Base-by-base conservation (phyloP, 306 rosid species). In the Acacia acuminata region DNA sequence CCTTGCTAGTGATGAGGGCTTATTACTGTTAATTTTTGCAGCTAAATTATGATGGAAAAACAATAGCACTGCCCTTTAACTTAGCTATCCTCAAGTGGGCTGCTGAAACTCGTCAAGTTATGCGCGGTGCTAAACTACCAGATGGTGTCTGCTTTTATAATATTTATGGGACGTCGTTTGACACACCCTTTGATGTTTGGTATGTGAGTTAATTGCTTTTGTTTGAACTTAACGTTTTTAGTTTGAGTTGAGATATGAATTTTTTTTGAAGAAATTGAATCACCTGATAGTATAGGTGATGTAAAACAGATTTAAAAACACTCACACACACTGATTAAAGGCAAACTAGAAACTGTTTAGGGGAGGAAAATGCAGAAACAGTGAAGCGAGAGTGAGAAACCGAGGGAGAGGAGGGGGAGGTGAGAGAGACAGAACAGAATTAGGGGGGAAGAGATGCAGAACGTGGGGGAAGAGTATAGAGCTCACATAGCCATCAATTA, bases 161-260 rank as follows among this genome's bases (percentile, higher is more conserved):
- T 86, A 92, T 95, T 74, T 93, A 93, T 84, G 98, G 98, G 70
- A 88, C 89, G 72, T 89, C 92, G 30, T 75, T 89, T 27, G 96
- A 92, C 76, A 93, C 98, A 17, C 98, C 97, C 73, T 93, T 89
- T 74, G 97, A 93, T 87, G 97, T 93, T 81, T 86, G 98, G 98
- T 95, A 91, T 72, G 95, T 83, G 65, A 75, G 40, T 82, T 73
- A 76, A 79, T 79, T 86, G 56, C 30, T 78, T 32, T 72, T 56
- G 13, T 38, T 19, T 80, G 34, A 76, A 16, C 63, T 77, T 10
- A 22, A 10, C 55, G 16, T 44, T 45, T 72, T 67, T 53, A 68
- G 44, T 77, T 61, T 67, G 30, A 79, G 72, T 48, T 82, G 77
- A 73, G 73, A 42, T 34, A 56, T n/a, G 64, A 32, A 47, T 13